A percentile compares a stretch with the other conserved stretches of the same genome.
Conservation (phyloP, 2,329 filamentous ascomycete genomes). For the Microdochium bolleyi region DNA sequence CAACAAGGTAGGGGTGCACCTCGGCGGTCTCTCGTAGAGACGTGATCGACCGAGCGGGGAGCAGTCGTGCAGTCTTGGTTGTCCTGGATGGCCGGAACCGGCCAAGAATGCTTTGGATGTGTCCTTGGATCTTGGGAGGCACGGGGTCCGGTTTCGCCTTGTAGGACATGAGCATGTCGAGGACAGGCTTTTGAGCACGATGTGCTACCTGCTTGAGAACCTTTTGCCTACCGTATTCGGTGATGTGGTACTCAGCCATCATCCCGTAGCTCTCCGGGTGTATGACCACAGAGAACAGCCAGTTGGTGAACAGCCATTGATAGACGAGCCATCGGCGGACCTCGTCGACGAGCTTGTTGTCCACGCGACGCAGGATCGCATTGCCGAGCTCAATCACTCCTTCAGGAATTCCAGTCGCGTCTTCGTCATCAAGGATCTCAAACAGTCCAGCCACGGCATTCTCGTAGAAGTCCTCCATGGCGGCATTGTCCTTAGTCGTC, state of each 20-base stretch:
- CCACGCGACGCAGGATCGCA: constrained; percentile 72
- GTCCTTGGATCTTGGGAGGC: constrained; percentile 53
- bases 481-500: constrained; percentile 71
- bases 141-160: constrained; percentile 55
- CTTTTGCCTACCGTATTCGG: constrained; percentile 80
- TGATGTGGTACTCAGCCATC: constrained; percentile 87
- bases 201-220: constrained; percentile 73
- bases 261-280: constrained; percentile 77
- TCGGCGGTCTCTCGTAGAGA: constrained; percentile 69
- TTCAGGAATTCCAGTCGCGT: constrained; percentile 77
- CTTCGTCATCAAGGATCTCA: constrained; percentile 76
- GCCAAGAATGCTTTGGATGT: constrained; percentile 64
- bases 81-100: constrained; percentile 51
- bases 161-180: constrained; percentile 54
- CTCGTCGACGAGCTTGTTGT: constrained; percentile 61
- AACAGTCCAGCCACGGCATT: constrained; percentile 75
- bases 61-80: constrained; percentile 47
- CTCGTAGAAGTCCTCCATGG: constrained; percentile 83
- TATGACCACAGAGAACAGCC: constrained; percentile 74
- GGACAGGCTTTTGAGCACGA: constrained; percentile 70
- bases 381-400: constrained; percentile 78
- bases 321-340: constrained; percentile 80
- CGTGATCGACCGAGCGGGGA: constrained; percentile 64
- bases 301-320: constrained; percentile 87
- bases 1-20: constrained; percentile 70